A percentile compares a stretch with the other conserved stretches of the same genome.
These are phyloP conservation scores for Tolypocladium album DNA, from an alignment of 2,329 filamentous ascomycete species.

Conservation along the genomic window DNA sequence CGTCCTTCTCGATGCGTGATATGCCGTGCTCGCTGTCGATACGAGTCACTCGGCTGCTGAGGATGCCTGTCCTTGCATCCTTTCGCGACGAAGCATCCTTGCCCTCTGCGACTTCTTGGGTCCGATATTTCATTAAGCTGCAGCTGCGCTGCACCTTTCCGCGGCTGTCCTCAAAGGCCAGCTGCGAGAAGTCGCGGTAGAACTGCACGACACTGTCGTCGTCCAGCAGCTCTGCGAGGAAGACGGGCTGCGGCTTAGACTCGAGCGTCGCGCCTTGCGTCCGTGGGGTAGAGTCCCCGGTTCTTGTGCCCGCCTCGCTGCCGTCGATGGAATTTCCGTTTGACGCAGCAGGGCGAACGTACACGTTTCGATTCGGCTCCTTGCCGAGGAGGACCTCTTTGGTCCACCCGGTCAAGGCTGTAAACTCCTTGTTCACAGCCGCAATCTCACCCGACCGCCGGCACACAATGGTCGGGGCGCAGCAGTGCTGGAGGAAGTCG, in stretches of 20 bases:
- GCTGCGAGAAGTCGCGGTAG: constrained; percentile 87
- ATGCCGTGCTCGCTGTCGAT: constrained; percentile 70
- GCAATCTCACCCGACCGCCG: constrained; percentile 91
- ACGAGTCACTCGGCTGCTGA: constrained; percentile 48
- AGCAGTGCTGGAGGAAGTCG: constrained; percentile 79
- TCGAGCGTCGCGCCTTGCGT: constrained; percentile 33
- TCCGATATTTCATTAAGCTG: constrained; percentile 82
- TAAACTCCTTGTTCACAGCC: constrained; percentile 91
- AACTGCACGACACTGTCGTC: constrained; percentile 90
- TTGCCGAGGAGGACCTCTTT: constrained; percentile 82
- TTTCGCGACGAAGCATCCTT: constrained; percentile 33
- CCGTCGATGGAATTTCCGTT: constrained; percentile 21
- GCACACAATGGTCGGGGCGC: constrained; percentile 85
- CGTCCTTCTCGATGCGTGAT: constrained; percentile 71
- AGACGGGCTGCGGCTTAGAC: constrained; percentile 59
- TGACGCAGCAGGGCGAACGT: constrained; percentile 40
- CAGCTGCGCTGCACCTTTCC: constrained; percentile 77
- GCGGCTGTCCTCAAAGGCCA: constrained; percentile 85
- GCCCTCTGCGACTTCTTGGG: constrained; percentile 46
- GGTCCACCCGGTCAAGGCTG: constrained; percentile 89
- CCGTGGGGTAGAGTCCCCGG: constrained; percentile 39
- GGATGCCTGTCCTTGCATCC: constrained; percentile 30
- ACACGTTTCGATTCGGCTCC: constrained; percentile 78
- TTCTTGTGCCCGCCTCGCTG: constrained; percentile 16
- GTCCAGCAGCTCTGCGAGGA: constrained; percentile 84